A percentile compares a stretch with the other conserved stretches of the same genome.
Evolutionary conservation across 139 green algal species (phyloP).

Genomic region (Edaphochlamys debaryana): DNA sequence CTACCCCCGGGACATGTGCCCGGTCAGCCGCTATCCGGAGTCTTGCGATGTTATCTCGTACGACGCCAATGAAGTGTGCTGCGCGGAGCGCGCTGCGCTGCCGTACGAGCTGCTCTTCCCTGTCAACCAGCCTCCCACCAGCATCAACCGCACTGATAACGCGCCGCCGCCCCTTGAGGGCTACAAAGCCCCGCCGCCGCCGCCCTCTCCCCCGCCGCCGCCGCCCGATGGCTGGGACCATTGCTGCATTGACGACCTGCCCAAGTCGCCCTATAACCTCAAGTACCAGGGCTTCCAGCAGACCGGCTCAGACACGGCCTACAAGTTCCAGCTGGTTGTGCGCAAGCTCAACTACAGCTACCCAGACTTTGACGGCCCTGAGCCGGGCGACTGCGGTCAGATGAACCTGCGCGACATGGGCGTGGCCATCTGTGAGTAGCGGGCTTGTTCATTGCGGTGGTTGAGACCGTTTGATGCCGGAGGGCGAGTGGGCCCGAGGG

Average conservation of each 20-base stretch:
- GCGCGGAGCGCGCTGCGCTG: conserved; percentile 40
- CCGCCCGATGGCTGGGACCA: conserved; percentile 36
- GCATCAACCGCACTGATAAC: background rate
- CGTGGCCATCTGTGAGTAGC: conserved; percentile 48
- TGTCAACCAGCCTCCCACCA: background rate
- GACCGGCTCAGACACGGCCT: conserved; percentile 56
- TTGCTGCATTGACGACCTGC: conserved; percentile 54
- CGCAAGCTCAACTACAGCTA: background rate
- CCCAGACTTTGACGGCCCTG: conserved; percentile 36
- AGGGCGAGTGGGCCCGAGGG: too few species aligned
- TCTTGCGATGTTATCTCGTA: conserved; percentile 54
- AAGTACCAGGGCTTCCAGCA: conserved; percentile 24
- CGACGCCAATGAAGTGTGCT: conserved; percentile 45
- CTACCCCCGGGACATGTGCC: conserved; percentile 35
- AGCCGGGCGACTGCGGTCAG: conserved; percentile 40
- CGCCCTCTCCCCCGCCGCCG: conserved; percentile 37
- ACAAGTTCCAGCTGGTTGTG: conserved; percentile 50
- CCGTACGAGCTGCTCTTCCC: conserved; percentile 10
- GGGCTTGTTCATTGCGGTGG: conserved; percentile 27
- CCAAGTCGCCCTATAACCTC: conserved; percentile 46
- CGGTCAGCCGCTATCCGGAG: conserved; percentile 11
- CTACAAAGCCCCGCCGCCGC: background rate
- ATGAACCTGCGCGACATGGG: conserved; percentile 54
- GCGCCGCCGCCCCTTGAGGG: background rate
- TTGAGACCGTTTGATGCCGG: too few species aligned